A percentile compares a stretch with the other conserved stretches of the same genome.
These are phyloP conservation scores for Pyricularia grisea DNA, from an alignment of 2,329 filamentous ascomycete genomes.

Conservation along the genomic window DNA sequence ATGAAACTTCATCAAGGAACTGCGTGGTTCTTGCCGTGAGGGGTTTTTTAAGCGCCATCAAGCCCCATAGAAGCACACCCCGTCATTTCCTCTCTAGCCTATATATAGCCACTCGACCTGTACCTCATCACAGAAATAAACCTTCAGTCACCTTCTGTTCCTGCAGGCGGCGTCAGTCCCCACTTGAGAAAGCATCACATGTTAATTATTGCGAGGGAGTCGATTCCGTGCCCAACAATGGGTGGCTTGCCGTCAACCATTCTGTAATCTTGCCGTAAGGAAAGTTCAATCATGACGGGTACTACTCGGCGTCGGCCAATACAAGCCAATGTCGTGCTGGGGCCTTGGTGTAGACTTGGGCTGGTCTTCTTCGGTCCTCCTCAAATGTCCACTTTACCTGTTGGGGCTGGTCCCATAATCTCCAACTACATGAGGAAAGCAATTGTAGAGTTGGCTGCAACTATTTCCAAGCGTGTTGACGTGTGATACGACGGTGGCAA, in stretches of 20 bases:
- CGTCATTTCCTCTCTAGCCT: neutral
- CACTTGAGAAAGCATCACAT: no score
- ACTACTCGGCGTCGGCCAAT: no score
- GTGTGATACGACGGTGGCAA: neutral
- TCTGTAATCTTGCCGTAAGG: neutral
- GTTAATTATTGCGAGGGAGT: no score
- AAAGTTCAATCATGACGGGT: no score
- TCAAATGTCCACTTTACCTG: no score
- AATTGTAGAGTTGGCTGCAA: no score
- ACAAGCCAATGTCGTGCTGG: neutral
- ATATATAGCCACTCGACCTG: neutral
- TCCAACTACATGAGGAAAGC: no score
- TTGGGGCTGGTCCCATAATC: no score
- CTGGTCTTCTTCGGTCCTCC: neutral
- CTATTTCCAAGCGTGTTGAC: neutral
- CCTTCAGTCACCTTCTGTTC: neutral
- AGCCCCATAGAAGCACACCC: neutral
- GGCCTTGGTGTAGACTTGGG: neutral
- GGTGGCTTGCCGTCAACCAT: no score
- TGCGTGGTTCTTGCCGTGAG: neutral
- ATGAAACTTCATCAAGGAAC: no score
- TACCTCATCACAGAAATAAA: neutral
- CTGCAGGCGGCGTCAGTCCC: neutral
- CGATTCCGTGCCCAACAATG: no score
- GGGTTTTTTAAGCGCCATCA: neutral